A percentile compares a stretch with the other conserved stretches of the same genome.
Evolutionary conservation across 1,139 yeast genomes (phyloP).

Genomic region (Candida sojae): DNA sequence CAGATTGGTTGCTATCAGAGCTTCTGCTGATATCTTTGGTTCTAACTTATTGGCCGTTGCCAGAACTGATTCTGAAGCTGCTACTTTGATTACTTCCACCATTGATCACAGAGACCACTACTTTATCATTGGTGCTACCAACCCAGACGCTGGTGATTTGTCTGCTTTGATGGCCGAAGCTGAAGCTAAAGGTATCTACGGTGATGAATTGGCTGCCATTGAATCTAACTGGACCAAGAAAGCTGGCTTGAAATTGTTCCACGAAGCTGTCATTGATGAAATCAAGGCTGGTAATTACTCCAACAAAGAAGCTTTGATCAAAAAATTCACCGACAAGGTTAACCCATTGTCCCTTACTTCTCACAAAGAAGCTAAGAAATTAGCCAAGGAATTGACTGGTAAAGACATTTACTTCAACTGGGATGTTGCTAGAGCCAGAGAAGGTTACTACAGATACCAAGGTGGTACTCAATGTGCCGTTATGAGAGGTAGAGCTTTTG

Average conservation of each 20-base stretch:
- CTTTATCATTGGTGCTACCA: conserved; percentile 88
- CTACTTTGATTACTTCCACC: conserved; percentile 89
- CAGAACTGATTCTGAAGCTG: conserved; percentile 97
- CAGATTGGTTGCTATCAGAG: conserved; percentile 90
- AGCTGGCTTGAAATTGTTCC: conserved; percentile 87
- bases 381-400: conserved; percentile 79
- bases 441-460: conserved; percentile 94
- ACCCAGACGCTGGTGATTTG: conserved; percentile 74
- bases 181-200: conserved; percentile 71
- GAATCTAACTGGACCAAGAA: conserved; percentile 82
- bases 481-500: conserved; percentile 94
- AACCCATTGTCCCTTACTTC: conserved; percentile 77
- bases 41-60: conserved; percentile 86
- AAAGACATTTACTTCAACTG: conserved; percentile 89
- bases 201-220: conserved; percentile 66
- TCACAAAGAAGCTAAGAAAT: conserved; percentile 74
- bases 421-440: conserved; percentile 96
- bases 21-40: conserved; percentile 92
- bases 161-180: conserved; percentile 82
- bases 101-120: conserved; percentile 95
- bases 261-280: conserved; percentile 87
- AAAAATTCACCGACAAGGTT: conserved; percentile 66
- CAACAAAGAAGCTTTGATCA: conserved; percentile 67
- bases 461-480: conserved; percentile 99
- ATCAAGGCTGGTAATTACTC: conserved; percentile 62